Base-by-base conservation (phyloP, 352 stramenopile genomes). In the Phytophthora agathidicida region DNA sequence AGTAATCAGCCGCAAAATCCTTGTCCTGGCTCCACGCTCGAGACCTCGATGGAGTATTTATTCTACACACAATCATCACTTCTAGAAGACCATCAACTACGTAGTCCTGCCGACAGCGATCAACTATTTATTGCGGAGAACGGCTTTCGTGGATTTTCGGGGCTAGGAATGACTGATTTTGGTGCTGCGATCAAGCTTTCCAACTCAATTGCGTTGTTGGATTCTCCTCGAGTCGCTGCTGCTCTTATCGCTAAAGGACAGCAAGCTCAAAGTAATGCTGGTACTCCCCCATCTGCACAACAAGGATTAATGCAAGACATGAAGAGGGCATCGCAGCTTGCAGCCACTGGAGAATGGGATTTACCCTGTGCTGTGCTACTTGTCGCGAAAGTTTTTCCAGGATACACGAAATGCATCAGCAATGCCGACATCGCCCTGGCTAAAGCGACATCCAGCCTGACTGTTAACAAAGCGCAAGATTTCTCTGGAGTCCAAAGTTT, bases 311-410 rank as follows among this genome's bases (percentile, higher is more conserved):
- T 26, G 3, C 36, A 65, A 37, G 47, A 80, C 3, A 80, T 86
- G 69, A 75, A 71, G 28, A 72, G 64, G 17, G 74, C 70, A 19
- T 32, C 75, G n/a, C 53, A 80, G 10, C 60, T 82, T 26, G 60
- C 63, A 1, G 37, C 43, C 0, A 57, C 63, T 26, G 74, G 76
- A 8, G 66, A 79, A n/a, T 89, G 76, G 79, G 62, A 83, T 6
- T 36, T 87, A 7, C 76, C 68, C 1, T 68, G 62, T 31, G 71
- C 72, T 7, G 53, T 86, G 0, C 47, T 96, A 16, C 60, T 94
- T 10, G 77, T 94, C 11, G 82, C 83, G n/a, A 96, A 96, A 46
- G 86, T 91, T 0, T 96, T 96, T 44, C 77, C 87, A 22, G 87
- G 87, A 10, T 85, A 86, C 31, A 89, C 77, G 3, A 86, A 80